Percentiles rank a stretch among this genome's conserved stretches.
These are phyloP conservation scores for Hypoxylon rickii DNA, from an alignment of 495 filamentous ascomycete species.

Conservation along the genomic window DNA sequence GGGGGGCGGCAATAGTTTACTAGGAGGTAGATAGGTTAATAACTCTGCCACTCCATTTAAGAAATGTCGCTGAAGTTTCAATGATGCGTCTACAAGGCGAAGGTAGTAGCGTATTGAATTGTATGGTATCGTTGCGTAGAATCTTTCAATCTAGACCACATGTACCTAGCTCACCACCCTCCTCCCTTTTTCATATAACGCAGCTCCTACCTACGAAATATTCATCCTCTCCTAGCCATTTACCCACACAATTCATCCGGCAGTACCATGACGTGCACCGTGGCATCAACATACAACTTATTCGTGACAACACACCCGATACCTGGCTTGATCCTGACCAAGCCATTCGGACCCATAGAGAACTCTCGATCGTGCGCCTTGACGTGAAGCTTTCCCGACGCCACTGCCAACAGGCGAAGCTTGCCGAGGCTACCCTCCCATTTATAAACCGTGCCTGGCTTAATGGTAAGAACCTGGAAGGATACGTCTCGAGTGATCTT, in stretches of 20 bases:
- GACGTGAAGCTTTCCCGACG: constrained; percentile 42
- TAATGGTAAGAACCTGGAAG: constrained; percentile 42
- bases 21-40: too few relatives aligned
- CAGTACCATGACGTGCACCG: constrained; percentile 40
- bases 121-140: too few relatives aligned
- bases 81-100: too few relatives aligned
- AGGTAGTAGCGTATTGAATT: too few relatives aligned
- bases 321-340: constrained; percentile 39
- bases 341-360: constrained; percentile 42
- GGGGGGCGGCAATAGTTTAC: too few relatives aligned
- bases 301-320: constrained; percentile 35
- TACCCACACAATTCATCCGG: constrained; percentile 20
- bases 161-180: too few relatives aligned
- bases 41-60: too few relatives aligned
- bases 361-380: constrained; percentile 38
- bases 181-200: too few relatives aligned
- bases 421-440: constrained; percentile 26
- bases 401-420: constrained; percentile 41
- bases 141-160: too few relatives aligned
- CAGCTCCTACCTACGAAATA: neutral
- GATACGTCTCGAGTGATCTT: constrained; percentile 38
- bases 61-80: too few relatives aligned
- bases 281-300: constrained; percentile 42
- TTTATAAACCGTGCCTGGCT: constrained; percentile 28
- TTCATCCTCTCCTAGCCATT: neutral